phyloP scores from a whole-genome alignment of 768 basidiomycete species.

The Gloeopeniophorella convolvens region DNA sequence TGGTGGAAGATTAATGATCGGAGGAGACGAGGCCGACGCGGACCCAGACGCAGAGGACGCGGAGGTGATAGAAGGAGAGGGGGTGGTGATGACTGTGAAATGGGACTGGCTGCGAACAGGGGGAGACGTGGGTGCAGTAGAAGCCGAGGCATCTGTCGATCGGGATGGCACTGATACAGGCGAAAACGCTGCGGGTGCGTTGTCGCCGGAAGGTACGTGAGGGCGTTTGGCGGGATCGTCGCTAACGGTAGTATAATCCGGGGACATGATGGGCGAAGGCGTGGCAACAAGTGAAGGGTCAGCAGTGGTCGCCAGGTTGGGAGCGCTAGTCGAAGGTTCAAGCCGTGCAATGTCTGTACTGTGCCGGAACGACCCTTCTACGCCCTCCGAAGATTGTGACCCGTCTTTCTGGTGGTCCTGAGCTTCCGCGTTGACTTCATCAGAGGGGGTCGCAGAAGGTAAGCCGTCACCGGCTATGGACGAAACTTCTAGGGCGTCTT shows the following conservation, averaged over 20 bases:
- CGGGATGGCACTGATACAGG: conserved; percentile 13
- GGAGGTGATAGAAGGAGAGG: conserved; percentile 15
- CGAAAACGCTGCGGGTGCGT: conserved; percentile 2
- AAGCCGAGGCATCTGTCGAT: not conserved
- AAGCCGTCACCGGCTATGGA: not conserved
- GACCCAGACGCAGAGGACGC: conserved; percentile 6
- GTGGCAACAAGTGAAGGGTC: not conserved
- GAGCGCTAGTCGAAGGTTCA: not conserved
- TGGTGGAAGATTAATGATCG: conserved; percentile 1
- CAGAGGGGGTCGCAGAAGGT: not conserved
- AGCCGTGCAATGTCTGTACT: conserved; percentile 10
- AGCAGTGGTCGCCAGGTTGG: not conserved
- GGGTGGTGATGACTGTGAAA: not conserved
- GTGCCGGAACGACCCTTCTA: conserved; percentile 9
- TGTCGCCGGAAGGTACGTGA: conserved; percentile 2
- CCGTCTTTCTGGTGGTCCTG: not conserved
- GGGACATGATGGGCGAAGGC: not conserved
- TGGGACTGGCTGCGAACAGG: not conserved
- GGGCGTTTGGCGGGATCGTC: not conserved
- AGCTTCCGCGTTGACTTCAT: not conserved
- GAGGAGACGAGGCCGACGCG: not conserved
- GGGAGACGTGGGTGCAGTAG: not conserved
- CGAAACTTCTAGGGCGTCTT: not conserved
- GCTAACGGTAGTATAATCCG: not conserved
- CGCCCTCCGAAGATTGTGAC: not conserved